Conservation (phyloP, 2,329 filamentous ascomycete species). For the Fonsecaea nubica region DNA sequence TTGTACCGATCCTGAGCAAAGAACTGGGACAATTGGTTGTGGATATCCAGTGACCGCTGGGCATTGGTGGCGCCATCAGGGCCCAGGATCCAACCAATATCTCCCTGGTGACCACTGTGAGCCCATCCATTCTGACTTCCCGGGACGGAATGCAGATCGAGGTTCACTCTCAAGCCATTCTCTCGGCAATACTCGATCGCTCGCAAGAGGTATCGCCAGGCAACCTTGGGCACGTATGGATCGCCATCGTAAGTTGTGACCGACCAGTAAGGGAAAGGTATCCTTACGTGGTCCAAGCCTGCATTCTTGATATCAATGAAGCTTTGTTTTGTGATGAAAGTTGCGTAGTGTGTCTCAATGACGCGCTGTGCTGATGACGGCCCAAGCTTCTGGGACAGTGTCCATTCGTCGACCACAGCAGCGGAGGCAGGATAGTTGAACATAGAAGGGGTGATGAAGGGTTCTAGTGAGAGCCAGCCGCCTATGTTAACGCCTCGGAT, state of each 20-base stretch:
- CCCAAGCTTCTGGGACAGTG: conserved; percentile 74
- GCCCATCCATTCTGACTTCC: conserved; percentile 99
- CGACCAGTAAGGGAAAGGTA: conserved; percentile 95
- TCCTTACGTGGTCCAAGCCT: conserved; percentile 94
- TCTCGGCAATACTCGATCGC: conserved; percentile 93
- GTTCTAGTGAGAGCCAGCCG: conserved; percentile 92
- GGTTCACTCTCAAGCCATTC: conserved; percentile 87
- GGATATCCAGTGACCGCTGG: conserved; percentile 82
- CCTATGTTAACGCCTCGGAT: conserved; percentile 91
- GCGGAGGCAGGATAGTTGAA: conserved; percentile 71
- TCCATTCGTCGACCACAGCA: conserved; percentile 86
- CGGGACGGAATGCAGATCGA: conserved; percentile 89
- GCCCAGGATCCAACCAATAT: conserved; percentile 90
- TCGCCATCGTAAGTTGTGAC: conserved; percentile 83
- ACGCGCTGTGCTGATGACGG: conserved; percentile 62
- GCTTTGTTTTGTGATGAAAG: conserved; percentile 82
- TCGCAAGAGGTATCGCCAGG: conserved; percentile 91
- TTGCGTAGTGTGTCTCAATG: conserved; percentile 86
- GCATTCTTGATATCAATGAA: conserved; percentile 85
- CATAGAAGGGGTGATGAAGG: conserved; percentile 92
- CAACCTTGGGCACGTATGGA: conserved; percentile 83
- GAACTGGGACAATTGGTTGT: conserved; percentile 85
- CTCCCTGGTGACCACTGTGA: conserved; percentile 83
- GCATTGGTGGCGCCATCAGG: conserved; percentile 78
- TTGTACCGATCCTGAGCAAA: conserved; percentile 92